A percentile compares a stretch with the other conserved stretches of the same genome.
Conservation (phyloP, 345 rosid species). For the Microcos paniculata region DNA sequence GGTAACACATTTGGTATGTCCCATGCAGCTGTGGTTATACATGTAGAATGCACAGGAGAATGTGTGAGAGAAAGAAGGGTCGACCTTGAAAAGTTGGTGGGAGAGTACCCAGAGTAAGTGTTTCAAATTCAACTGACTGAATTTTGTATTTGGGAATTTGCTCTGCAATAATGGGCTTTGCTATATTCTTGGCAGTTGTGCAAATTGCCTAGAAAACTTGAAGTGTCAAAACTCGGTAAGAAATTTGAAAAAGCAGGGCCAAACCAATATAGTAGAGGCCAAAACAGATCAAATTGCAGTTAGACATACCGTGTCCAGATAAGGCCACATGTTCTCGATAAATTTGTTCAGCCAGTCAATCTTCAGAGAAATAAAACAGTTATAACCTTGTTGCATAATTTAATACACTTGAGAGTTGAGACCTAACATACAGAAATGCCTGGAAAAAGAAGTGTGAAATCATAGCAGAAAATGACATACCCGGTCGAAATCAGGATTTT, state of each 20-base stretch:
- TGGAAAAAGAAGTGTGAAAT: not conserved
- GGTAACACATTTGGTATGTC: not conserved
- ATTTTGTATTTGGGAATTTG: constrained; percentile 87
- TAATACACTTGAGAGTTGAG: not conserved
- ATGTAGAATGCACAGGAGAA: not conserved
- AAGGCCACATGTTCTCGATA: constrained; percentile 86
- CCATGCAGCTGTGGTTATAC: not conserved
- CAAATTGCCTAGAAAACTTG: constrained; percentile 66
- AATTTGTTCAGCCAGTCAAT: constrained; percentile 94
- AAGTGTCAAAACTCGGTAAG: constrained; percentile 17
- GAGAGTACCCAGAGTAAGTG: constrained; percentile 73
- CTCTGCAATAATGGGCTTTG: constrained; percentile 85
- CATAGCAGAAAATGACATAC: constrained; percentile 41
- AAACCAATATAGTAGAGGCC: constrained; percentile 17
- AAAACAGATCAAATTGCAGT: not conserved
- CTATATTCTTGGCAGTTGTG: constrained; percentile 61
- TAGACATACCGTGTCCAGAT: constrained; percentile 64
- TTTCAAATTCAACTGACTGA: constrained; percentile 87
- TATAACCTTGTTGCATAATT: constrained; percentile 16
- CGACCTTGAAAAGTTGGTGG: constrained; percentile 91
- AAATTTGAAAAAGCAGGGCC: not conserved
- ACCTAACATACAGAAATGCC: not conserved
- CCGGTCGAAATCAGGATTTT: constrained; percentile 94
- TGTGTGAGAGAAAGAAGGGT: not conserved
- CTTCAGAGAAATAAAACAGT: constrained; percentile 37